Conservation (phyloP, 1,284 basidiomycete species). For the Earliella scabrosa region DNA sequence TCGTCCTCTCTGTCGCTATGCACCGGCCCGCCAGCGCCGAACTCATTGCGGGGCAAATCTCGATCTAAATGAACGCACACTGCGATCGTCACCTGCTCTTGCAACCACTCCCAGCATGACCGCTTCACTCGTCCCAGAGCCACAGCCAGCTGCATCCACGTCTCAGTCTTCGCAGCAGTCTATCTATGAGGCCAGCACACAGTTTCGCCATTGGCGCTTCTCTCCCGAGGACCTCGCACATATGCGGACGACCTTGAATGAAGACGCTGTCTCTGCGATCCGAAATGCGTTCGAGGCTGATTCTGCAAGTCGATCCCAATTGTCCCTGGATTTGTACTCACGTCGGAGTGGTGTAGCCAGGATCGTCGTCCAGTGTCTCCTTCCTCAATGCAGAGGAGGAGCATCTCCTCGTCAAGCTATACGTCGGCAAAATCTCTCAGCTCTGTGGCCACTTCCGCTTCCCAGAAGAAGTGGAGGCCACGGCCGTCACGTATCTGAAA, state of each 20-base stretch:
- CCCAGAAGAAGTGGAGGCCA: slow-evolving; percentile 92
- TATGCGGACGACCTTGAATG: slow-evolving; percentile 71
- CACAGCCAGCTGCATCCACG: slow-evolving; percentile 14
- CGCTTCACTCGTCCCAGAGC: slow-evolving; percentile 6
- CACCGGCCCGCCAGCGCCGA: not conserved
- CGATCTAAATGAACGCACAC: not conserved
- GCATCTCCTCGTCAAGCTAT: slow-evolving; percentile 86
- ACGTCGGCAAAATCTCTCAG: slow-evolving; percentile 85
- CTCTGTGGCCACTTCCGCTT: slow-evolving; percentile 88
- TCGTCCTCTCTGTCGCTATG: not conserved
- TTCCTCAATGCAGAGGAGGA: slow-evolving; percentile 89
- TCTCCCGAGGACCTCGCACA: slow-evolving; percentile 66
- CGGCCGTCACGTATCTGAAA: slow-evolving; percentile 91
- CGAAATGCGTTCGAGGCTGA: slow-evolving; percentile 79
- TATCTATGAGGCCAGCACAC: slow-evolving; percentile 84
- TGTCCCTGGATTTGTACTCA: slow-evolving; percentile 18
- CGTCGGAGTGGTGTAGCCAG: slow-evolving; percentile 47
- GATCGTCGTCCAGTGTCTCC: slow-evolving; percentile 67
- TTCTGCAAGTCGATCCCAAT: slow-evolving; percentile 54
- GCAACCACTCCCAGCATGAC: slow-evolving; percentile 14
- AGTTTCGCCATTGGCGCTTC: slow-evolving; percentile 89
- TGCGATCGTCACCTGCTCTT: not conserved
- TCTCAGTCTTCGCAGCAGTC: slow-evolving; percentile 29
- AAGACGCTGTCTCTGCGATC: slow-evolving; percentile 76
- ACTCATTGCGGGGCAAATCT: not conserved